phyloP scores from a whole-genome alignment of 257 asterid genomes.

The Ehretia macrophylla region DNA sequence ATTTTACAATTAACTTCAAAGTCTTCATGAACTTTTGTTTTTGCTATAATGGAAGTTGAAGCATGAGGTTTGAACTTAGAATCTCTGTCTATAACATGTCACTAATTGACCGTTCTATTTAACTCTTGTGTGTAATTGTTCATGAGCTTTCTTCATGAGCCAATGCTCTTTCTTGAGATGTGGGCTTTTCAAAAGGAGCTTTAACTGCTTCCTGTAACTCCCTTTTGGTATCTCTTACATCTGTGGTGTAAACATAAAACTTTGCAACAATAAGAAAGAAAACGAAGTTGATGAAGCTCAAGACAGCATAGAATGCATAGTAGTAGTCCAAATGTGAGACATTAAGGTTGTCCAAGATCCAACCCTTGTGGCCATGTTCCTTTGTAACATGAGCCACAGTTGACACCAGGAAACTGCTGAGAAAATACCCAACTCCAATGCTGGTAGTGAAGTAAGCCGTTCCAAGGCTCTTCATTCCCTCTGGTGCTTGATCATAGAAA shows the following conservation, averaged over 20 bases:
- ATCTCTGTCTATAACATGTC: no score
- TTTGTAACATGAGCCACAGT: slow-evolving; percentile 49
- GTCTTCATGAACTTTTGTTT: no score
- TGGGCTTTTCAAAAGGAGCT: slow-evolving; percentile 1
- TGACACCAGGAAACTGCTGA: slow-evolving; percentile 59
- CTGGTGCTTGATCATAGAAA: slow-evolving; percentile 76
- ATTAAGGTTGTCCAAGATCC: slow-evolving; percentile 69
- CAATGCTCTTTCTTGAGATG: neutral
- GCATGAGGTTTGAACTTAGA: no score
- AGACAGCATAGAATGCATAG: slow-evolving; percentile 41
- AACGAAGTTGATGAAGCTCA: slow-evolving; percentile 38
- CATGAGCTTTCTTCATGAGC: slow-evolving; percentile 12
- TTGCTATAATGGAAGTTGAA: no score
- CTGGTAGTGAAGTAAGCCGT: slow-evolving; percentile 66
- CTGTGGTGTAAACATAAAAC: slow-evolving; percentile 38
- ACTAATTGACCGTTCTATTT: no score
- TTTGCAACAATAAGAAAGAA: slow-evolving; percentile 51
- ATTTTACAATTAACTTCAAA: no score
- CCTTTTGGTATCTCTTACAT: slow-evolving; percentile 9
- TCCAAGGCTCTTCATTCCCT: slow-evolving; percentile 77
- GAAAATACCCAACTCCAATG: slow-evolving; percentile 54
- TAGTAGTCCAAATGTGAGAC: slow-evolving; percentile 57
- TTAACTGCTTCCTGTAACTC: slow-evolving; percentile 22
- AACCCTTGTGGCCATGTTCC: slow-evolving; percentile 45
- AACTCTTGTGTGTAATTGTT: no score